Base-by-base conservation (phyloP, 495 filamentous ascomycete species). In the Sphaerosporella brunnea region DNA sequence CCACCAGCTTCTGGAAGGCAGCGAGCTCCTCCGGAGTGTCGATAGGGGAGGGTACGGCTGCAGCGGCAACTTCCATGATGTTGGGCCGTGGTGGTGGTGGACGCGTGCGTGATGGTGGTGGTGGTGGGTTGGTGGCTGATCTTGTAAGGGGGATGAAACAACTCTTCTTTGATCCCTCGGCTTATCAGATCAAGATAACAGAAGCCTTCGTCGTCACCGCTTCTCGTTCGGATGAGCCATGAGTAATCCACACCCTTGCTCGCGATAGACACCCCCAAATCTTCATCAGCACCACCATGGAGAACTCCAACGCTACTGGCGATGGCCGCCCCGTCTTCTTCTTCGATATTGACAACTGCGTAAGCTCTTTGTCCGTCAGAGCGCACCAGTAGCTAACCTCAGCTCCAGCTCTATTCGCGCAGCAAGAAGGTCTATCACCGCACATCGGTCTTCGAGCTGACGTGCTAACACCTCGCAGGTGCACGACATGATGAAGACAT, bases 281-380 rank as follows among this genome's bases (percentile, higher is more conserved):
- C 35, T 9, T 37, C 35, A 37, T 15, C 35, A 37, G 8, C 28
- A 32, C 35, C 18, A 37, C 16, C 35, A 15, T 37, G 4, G 5
- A 37, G 35, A 37, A 9, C 8, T 18, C 15, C 35, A 37, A 37
- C 35, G 4, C 18, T 9, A 13, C 40, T 1, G 2, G 2, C 32
- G 32, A 53, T n/a, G 48, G 52, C 26, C 62, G 75, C 36, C 73
- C 77, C 0, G 69, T 84, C 3, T 81, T 87, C 65, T 88, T 86
- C 63, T 84, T 86, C 53, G 92, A 99, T 58, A 95, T 99, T 61
- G 92, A 99, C 71, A 99, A 99, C 57, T 96, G 92, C 66, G 77
- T 81, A 69, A 51, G 74, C 72, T 48, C 21, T 40, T 45, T 11
- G 52, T 56, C 37, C 58, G 28, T n/a, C n/a, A n/a, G n/a, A n/a